These are phyloP conservation scores for Quercus alba DNA, from an alignment of 306 rosid species.

Conservation along the genomic window DNA sequence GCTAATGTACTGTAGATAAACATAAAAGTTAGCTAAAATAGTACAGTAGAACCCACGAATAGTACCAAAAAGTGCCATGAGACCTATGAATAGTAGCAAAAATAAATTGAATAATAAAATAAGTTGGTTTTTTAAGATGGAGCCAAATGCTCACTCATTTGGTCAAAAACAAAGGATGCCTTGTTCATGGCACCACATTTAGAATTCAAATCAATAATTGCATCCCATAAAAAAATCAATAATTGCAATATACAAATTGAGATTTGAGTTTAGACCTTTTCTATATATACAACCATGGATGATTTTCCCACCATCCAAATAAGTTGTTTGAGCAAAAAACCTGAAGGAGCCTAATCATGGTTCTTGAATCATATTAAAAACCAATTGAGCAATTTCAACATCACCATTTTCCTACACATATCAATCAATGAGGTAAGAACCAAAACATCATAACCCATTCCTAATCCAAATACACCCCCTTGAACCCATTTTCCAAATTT, in stretches of 20 bases:
- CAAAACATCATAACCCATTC: slow-evolving; percentile 51
- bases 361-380: slow-evolving; percentile 66
- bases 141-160: slow-evolving; percentile 27
- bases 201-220: slow-evolving; percentile 65
- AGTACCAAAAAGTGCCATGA: rapidly evolving
- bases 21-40: too few relatives aligned
- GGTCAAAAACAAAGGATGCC: slow-evolving; percentile 43
- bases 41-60: rapidly evolving
- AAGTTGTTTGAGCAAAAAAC: slow-evolving; percentile 57
- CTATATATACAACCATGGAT: slow-evolving; percentile 52
- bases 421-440: slow-evolving; percentile 61
- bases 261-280: slow-evolving; percentile 47
- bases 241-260: slow-evolving; percentile 54
- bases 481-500: slow-evolving; percentile 54
- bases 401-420: slow-evolving; percentile 63
- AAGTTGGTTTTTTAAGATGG: rapidly evolving
- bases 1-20: too few relatives aligned
- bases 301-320: slow-evolving; percentile 50
- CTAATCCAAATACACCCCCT: slow-evolving; percentile 43
- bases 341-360: slow-evolving; percentile 56
- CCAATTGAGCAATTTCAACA: slow-evolving; percentile 41
- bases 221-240: slow-evolving; percentile 14
- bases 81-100: rapidly evolving
- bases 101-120: too few relatives aligned
- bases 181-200: slow-evolving; percentile 58